A percentile compares a stretch with the other conserved stretches of the same genome.
Conservation (phyloP, 148 eudicot species). For the Chenopodium suecicum region DNA sequence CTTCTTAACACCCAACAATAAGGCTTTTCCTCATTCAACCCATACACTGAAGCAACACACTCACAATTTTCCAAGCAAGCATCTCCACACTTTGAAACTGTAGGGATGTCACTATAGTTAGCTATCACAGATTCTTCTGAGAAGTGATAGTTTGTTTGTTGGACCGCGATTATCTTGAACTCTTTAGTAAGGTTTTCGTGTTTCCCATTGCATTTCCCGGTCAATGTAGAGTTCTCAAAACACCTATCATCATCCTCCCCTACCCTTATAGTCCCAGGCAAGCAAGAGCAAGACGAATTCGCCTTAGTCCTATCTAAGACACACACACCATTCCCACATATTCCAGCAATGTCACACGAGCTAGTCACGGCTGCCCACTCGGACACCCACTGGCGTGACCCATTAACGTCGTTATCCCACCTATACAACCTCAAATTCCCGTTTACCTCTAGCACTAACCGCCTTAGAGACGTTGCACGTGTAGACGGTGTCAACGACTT, state of each 20-base stretch:
- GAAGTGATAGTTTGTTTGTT: slow-evolving; percentile 72
- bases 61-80: slow-evolving; percentile 74
- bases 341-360: slow-evolving; percentile 84
- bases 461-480: slow-evolving; percentile 32
- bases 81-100: slow-evolving; percentile 72
- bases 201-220: slow-evolving; percentile 57
- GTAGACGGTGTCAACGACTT: slow-evolving; percentile 24
- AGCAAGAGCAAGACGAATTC: slow-evolving; percentile 62
- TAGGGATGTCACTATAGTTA: slow-evolving; percentile 60
- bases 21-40: slow-evolving; percentile 70
- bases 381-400: slow-evolving; percentile 78
- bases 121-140: slow-evolving; percentile 61
- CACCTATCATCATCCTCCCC: slow-evolving; percentile 39
- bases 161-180: slow-evolving; percentile 49
- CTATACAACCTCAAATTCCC: slow-evolving; percentile 73
- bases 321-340: slow-evolving; percentile 88
- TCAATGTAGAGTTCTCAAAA: slow-evolving; percentile 48
- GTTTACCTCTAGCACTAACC: slow-evolving; percentile 59
- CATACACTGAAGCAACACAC: slow-evolving; percentile 90
- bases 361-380: slow-evolving; percentile 94
- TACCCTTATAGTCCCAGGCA: slow-evolving; percentile 54
- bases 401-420: slow-evolving; percentile 79
- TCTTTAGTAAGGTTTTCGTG: slow-evolving; percentile 44
- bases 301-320: slow-evolving; percentile 59
- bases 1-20: slow-evolving; percentile 81